Conservation (phyloP, 208 protist species). For the Zelonia costaricensis region DNA sequence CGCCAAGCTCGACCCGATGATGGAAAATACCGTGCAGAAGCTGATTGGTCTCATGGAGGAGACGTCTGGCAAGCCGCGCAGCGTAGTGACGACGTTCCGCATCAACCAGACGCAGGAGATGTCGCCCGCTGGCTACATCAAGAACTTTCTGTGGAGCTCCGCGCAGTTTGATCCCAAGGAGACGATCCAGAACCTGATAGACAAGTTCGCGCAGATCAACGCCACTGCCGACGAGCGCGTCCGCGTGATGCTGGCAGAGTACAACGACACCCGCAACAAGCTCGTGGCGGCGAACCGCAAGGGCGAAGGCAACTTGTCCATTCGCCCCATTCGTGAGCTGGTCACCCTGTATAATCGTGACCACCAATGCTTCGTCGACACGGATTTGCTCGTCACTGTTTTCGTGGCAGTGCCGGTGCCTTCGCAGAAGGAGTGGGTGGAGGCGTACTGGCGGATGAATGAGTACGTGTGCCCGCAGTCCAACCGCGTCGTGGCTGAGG, state of each 20-base stretch:
- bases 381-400: slow-evolving; percentile 80
- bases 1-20: slow-evolving; percentile 70
- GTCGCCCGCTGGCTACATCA: slow-evolving; percentile 81
- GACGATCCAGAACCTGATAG: slow-evolving; percentile 68
- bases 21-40: slow-evolving; percentile 81
- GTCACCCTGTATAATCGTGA: slow-evolving; percentile 68
- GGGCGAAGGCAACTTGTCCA: slow-evolving; percentile 78
- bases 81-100: slow-evolving; percentile 75
- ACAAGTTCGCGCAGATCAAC: slow-evolving; percentile 74
- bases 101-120: slow-evolving; percentile 89
- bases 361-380: slow-evolving; percentile 79
- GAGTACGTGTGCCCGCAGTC: slow-evolving; percentile 85
- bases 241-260: slow-evolving; percentile 79
- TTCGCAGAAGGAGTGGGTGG: slow-evolving; percentile 79
- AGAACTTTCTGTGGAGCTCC: slow-evolving; percentile 86
- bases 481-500: slow-evolving; percentile 82
- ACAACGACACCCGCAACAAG: slow-evolving; percentile 88
- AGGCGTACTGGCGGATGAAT: slow-evolving; percentile 81
- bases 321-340: slow-evolving; percentile 80
- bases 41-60: slow-evolving; percentile 85
- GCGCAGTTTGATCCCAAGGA: slow-evolving; percentile 87
- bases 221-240: slow-evolving; percentile 73
- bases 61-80: slow-evolving; percentile 69
- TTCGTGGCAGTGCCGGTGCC: slow-evolving; percentile 81
- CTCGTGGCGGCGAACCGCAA: slow-evolving; percentile 64